Conservation (phyloP, 441 rosid genomes). For the Pelargonium fulgidum region DNA sequence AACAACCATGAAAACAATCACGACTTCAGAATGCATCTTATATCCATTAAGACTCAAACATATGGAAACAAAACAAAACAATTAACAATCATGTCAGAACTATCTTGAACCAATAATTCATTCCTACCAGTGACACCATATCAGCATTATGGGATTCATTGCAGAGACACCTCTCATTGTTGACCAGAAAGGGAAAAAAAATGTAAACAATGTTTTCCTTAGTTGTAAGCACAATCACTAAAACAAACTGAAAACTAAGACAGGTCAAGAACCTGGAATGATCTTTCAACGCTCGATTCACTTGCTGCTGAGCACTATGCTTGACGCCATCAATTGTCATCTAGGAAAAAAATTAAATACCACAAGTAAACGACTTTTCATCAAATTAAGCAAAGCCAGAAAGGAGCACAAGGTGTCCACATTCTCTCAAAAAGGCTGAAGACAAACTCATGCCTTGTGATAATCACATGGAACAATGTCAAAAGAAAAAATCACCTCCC, state of each 20-base stretch:
- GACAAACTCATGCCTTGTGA: neutral
- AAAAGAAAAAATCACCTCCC: neutral
- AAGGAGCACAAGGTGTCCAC: no score
- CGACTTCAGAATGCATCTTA: no score
- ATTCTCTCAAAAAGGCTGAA: neutral
- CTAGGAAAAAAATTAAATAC: no score
- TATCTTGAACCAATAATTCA: no score
- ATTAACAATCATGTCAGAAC: no score
- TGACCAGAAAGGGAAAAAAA: neutral
- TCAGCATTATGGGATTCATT: neutral
- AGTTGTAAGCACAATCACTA: neutral
- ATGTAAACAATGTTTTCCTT: neutral
- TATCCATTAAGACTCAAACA: no score
- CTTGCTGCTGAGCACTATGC: slow-evolving; percentile 96
- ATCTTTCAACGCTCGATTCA: slow-evolving; percentile 86
- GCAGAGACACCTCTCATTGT: neutral
- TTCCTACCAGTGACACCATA: no score
- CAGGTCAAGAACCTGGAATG: slow-evolving; percentile 66
- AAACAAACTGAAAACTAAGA: slow-evolving; percentile 4
- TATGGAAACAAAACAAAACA: no score
- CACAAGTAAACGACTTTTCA: no score
- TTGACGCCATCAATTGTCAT: slow-evolving; percentile 95
- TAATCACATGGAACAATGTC: neutral
- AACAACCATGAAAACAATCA: no score
- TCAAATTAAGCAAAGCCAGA: slow-evolving; percentile 34